Evolutionary conservation across 1,284 basidiomycete species (phyloP), one percentile per base, ranked within the genome.

Genomic region (Fomitopsis schrenkii): DNA sequence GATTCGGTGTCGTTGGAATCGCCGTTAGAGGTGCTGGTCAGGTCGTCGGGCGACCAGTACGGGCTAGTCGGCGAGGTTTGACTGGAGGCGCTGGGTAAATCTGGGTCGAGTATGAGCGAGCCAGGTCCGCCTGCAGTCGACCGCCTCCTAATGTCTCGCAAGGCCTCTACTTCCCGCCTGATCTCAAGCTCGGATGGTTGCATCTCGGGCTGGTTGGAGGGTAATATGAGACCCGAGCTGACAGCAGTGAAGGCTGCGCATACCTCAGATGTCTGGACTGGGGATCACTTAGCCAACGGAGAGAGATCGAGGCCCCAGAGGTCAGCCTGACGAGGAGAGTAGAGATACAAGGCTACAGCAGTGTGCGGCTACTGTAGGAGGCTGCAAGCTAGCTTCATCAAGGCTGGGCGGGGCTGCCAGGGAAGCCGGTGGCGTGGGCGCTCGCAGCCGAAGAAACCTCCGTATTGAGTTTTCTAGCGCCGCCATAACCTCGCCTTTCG

Each of bases 141-240:
- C 68, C 93, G 87, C 60, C 94, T 83, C 63, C 84, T 83, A 67
- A 95, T 86, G 76, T 94, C 91, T 66, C 91, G 83, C 58, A 95
- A 80, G 41, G 91, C 90, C 74, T 93, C 90, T 48, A 93, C 87
- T 79, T 95, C 93, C 67, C 92, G 85, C 75, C 91, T 88, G 70
- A 94, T 93, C 77, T 94, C 92, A 72, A 88, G 85, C 69, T 91
- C 84, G 36, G 93, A 90, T 63, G 90, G 90, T 67, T 91, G 89
- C 77, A 90, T 87, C 41, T 62, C 64, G 62, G 59, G 56, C 63
- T 64, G 41, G 22, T 40, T 38, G 26, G 45, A 22, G 28, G 50
- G 35, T 33, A 45, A 28, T 53, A 57, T 61, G 38, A 61, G 59
- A 57, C 54, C n/a, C 36, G 7, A n/a, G 36, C 45, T 19, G 28